Evolutionary conservation across 1,284 basidiomycete species (phyloP).

Genomic region (Caloboletus inedulis): DNA sequence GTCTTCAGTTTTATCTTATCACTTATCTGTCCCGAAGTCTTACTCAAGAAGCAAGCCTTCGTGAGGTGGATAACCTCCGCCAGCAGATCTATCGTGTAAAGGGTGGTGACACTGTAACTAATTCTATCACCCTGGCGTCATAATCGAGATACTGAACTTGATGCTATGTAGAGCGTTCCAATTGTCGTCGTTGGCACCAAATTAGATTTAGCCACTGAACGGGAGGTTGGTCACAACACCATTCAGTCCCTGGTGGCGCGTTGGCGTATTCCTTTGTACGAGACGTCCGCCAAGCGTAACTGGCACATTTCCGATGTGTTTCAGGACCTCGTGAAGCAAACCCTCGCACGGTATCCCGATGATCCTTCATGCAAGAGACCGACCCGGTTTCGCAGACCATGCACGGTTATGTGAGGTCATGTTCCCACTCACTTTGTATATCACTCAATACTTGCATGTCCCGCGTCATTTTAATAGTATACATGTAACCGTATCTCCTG

Average conservation of each 20-base stretch:
- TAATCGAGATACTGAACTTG: constrained; percentile 9
- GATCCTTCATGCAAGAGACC: constrained; percentile 41
- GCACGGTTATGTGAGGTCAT: constrained; percentile 56
- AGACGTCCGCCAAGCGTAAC: constrained; percentile 79
- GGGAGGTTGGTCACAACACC: constrained; percentile 69
- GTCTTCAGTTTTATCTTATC: not conserved
- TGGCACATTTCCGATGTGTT: constrained; percentile 81
- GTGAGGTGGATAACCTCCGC: constrained; percentile 74
- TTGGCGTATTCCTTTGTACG: constrained; percentile 80
- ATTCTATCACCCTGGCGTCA: not conserved
- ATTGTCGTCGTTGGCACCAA: constrained; percentile 90
- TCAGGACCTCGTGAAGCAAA: constrained; percentile 72
- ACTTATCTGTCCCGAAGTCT: constrained; percentile 44
- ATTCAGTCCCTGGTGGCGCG: constrained; percentile 63
- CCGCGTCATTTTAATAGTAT: not conserved
- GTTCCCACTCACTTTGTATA: constrained; percentile 7
- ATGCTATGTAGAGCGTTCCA: constrained; percentile 52
- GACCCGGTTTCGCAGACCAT: constrained; percentile 38
- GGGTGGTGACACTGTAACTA: constrained; percentile 58
- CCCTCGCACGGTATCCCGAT: constrained; percentile 62
- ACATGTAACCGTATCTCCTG: constrained; percentile 10
- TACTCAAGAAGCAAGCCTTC: constrained; percentile 73
- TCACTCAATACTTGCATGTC: constrained; percentile 8
- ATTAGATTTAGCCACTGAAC: constrained; percentile 77
- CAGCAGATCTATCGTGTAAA: constrained; percentile 81